Evolutionary conservation across 1,284 basidiomycete genomes (phyloP).

Genomic region (Cryptococcus sp.): DNA sequence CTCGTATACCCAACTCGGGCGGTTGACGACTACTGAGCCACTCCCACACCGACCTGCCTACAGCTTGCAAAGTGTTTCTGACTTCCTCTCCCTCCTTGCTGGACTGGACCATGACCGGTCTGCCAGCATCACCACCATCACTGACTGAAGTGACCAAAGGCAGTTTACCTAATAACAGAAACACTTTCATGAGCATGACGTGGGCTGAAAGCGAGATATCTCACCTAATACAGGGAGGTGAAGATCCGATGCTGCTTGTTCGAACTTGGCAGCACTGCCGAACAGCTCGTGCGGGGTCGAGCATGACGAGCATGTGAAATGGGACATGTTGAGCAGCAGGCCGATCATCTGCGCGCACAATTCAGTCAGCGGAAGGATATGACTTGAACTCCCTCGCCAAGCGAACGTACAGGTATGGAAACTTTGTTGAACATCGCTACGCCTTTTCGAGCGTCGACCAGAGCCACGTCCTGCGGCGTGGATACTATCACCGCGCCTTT

Average conservation of each 20-base stretch:
- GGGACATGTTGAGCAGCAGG: constrained; percentile 85
- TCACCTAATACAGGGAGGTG: constrained; percentile 71
- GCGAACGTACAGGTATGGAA: constrained; percentile 71
- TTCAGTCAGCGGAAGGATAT: neutral
- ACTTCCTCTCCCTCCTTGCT: constrained; percentile 41
- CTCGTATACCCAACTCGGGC: constrained; percentile 23
- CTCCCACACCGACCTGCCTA: constrained; percentile 45
- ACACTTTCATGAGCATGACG: neutral
- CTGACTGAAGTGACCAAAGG: constrained; percentile 81
- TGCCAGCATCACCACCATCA: constrained; percentile 71
- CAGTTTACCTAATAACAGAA: constrained; percentile 57
- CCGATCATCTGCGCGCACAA: constrained; percentile 71
- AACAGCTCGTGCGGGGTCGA: constrained; percentile 73
- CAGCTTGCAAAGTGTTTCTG: constrained; percentile 37
- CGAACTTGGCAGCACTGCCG: constrained; percentile 70
- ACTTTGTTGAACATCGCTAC: constrained; percentile 92
- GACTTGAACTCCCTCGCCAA: neutral
- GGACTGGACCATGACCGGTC: constrained; percentile 56
- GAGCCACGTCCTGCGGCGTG: constrained; percentile 92
- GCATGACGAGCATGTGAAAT: constrained; percentile 79
- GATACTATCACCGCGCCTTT: constrained; percentile 87
- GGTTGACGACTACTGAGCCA: constrained; percentile 29
- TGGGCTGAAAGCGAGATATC: constrained; percentile 6
- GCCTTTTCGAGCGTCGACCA: constrained; percentile 90
- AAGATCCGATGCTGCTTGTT: constrained; percentile 64